These are phyloP conservation scores for Candida broadrunensis DNA, from an alignment of 805 yeast genomes.

Conservation along the genomic window DNA sequence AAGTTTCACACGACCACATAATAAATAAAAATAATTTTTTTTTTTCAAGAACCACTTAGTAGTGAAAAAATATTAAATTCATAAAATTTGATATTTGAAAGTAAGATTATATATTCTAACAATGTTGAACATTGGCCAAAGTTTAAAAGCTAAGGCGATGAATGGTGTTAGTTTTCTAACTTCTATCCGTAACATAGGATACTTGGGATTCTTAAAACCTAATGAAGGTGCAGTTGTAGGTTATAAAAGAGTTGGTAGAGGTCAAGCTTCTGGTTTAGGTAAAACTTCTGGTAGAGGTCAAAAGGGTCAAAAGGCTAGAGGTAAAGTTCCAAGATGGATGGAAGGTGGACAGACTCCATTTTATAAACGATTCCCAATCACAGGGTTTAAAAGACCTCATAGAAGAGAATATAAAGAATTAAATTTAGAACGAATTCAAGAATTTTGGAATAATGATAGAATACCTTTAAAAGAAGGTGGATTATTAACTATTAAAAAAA, in stretches of 20 bases:
- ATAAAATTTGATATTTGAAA: no score
- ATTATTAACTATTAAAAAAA: constrained; percentile 67
- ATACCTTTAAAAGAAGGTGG: constrained; percentile 57
- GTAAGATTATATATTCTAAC: no score
- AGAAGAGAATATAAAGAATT: constrained; percentile 52
- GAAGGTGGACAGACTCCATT: constrained; percentile 99
- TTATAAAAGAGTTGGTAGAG: constrained; percentile 85
- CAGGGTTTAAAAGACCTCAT: constrained; percentile 75
- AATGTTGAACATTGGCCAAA: constrained; percentile 9
- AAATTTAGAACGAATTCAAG: constrained; percentile 67
- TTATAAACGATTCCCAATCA: constrained; percentile 78
- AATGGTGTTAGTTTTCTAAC: constrained; percentile 2
- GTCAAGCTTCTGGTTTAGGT: constrained; percentile 90
- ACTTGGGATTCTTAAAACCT: constrained; percentile 56
- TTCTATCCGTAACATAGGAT: constrained; percentile 37
- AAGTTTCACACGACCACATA: no score
- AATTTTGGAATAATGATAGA: constrained; percentile 67
- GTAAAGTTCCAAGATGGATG: constrained; percentile 86
- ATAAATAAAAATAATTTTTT: no score
- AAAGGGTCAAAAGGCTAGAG: constrained; percentile 97
- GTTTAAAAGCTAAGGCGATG: constrained; percentile 2
- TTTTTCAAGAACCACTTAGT: no score
- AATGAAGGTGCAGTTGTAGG: constrained; percentile 57
- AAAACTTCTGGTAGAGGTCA: constrained; percentile 97
- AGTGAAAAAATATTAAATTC: no score